Evolutionary conservation across 257 asterid species (phyloP).

Genomic region (Rhazya stricta): DNA sequence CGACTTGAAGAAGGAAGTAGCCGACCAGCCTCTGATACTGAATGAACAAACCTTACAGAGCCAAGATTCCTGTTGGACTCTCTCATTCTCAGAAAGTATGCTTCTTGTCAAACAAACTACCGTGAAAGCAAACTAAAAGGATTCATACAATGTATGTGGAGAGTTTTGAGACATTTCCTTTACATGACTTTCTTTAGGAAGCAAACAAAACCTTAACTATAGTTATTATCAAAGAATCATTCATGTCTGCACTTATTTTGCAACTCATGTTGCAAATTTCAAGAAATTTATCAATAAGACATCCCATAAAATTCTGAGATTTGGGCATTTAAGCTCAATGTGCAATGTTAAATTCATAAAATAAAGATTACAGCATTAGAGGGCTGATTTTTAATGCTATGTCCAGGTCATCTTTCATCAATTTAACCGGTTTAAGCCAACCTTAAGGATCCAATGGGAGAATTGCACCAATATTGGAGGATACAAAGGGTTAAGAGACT

Average conservation of each 20-base stretch:
- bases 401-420: neutral
- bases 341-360: neutral
- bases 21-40: slow-evolving; percentile 34
- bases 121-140: neutral
- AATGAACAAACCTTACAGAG: slow-evolving; percentile 27
- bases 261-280: neutral
- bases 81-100: slow-evolving; percentile 22
- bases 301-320: neutral
- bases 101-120: neutral
- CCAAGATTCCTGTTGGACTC: slow-evolving; percentile 18
- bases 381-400: neutral
- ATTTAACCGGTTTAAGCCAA: neutral
- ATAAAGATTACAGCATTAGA: neutral
- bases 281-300: neutral
- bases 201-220: neutral
- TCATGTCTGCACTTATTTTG: neutral
- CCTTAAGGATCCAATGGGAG: neutral
- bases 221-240: neutral
- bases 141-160: neutral
- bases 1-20: slow-evolving; percentile 39
- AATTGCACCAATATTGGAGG: neutral
- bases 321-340: neutral
- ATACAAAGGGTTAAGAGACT: neutral
- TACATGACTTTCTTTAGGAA: slow-evolving; percentile 3
- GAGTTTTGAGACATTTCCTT: slow-evolving; percentile 7